Base-by-base conservation (phyloP, 2,329 filamentous ascomycete genomes). In the Teratosphaeria viscida region DNA sequence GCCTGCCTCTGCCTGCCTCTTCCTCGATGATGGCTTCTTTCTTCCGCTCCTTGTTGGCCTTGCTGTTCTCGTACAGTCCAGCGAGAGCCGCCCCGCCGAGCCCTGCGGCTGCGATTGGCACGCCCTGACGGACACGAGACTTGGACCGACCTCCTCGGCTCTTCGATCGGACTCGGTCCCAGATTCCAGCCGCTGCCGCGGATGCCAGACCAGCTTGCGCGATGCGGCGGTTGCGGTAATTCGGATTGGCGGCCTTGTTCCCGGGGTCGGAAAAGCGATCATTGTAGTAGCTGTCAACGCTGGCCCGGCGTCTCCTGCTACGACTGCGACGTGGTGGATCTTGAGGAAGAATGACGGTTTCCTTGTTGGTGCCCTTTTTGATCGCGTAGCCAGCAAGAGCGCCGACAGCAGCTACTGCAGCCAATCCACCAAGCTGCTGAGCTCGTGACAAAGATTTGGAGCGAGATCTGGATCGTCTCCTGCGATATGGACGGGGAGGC, bases 141-240 rank as follows among this genome's bases (percentile, higher is more conserved):
- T 55, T 55, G 27, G 68, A 65, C 8, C 54, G 27, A 27, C 75
- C 75, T 47, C 79, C 78, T 55, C 82, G 79, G 49, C 83, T 86
- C 61, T 78, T 81, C 71, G 80, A 85, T 57, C 83, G 79, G 55
- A 77, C 77, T 58, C 77, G 78, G 61, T 85, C 79, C 60, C 82
- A 78, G 35, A 86, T 74, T n/a, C 82, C 84, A 39, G 82, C 84
- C 8, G 83, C 81, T 7, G 83, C 82, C 60, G 84, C 84, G 64
- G 80, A 82, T 26, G 82, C 84, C 57, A 85, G 74, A 62, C 84
- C 84, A 57, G 83, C 84, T 67, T 83, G 80, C 14, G 83, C 83
- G 64, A 83, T 82, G 60, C 81, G 79, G 57, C 80, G 79, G 62
- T 82, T 83, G 60, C 82, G 78, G 65, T 83, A 81, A 60, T 79